A percentile compares a stretch with the other conserved stretches of the same genome.
These are phyloP conservation scores for Diplocarpon mali DNA, from an alignment of 2,329 filamentous ascomycete species.

Conservation along the genomic window DNA sequence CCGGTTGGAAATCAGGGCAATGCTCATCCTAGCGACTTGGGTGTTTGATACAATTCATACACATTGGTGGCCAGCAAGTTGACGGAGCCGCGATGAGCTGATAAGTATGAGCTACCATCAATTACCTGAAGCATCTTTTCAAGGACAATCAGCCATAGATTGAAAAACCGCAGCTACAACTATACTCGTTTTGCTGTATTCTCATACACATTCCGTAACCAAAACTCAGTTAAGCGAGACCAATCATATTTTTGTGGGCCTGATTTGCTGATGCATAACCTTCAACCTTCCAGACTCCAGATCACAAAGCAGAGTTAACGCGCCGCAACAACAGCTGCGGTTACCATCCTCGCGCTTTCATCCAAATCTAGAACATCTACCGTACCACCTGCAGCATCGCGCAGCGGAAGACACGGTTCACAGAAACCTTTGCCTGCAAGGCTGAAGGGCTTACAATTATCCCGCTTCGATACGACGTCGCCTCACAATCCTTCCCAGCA, in stretches of 20 bases:
- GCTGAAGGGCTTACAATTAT: slow-evolving; percentile 8
- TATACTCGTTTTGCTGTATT: not conserved
- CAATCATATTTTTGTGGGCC: slow-evolving; percentile 8
- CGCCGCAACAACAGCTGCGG: no score
- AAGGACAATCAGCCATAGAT: no score
- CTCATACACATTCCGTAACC: not conserved
- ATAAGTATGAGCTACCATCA: no score
- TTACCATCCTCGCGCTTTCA: no score
- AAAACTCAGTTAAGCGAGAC: slow-evolving; percentile 10
- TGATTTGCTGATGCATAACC: slow-evolving; percentile 4
- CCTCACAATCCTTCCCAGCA: not conserved
- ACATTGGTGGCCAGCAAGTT: no score
- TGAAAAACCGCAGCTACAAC: no score
- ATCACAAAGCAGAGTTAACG: slow-evolving; percentile 1
- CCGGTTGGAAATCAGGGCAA: no score
- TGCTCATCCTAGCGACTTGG: no score
- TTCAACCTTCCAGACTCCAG: slow-evolving; percentile 10
- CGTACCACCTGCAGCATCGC: not conserved
- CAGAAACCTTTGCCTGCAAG: slow-evolving; percentile 6
- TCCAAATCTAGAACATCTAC: no score
- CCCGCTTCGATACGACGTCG: slow-evolving; percentile 1
- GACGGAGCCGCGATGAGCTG: no score
- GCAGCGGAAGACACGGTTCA: not conserved
- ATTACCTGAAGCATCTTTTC: no score
- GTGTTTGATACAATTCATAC: no score